Evolutionary conservation across 2,329 filamentous ascomycete species (phyloP).

Genomic region (Arthrobotrys musiformis): DNA sequence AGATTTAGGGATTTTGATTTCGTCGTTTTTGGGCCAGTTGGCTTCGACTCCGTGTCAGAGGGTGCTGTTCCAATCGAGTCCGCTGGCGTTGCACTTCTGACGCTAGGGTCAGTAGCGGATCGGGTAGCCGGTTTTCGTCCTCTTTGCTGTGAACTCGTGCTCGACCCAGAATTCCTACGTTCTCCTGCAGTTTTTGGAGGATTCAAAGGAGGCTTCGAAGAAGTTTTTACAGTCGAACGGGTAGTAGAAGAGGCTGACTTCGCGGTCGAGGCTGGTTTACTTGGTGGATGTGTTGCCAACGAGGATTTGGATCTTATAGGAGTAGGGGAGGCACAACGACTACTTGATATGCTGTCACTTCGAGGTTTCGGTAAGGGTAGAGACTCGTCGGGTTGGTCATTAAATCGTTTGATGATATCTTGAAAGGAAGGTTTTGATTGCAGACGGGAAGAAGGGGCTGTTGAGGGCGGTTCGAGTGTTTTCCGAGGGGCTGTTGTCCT

Average conservation of each 20-base stretch:
- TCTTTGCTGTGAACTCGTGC: constrained; percentile 40
- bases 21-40: constrained; percentile 33
- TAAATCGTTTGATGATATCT: constrained; percentile 53
- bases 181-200: constrained; percentile 26
- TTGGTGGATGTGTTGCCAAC: constrained; percentile 45
- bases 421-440: constrained; percentile 52
- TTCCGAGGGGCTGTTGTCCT: constrained; percentile 41
- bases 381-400: constrained; percentile 49
- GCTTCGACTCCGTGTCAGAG: constrained; percentile 45
- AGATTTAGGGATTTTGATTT: constrained; percentile 30
- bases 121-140: constrained; percentile 28
- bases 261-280: constrained; percentile 16
- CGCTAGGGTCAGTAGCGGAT: constrained; percentile 40
- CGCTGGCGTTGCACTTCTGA: constrained; percentile 43
- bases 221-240: constrained; percentile 11
- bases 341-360: constrained; percentile 49
- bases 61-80: constrained; percentile 41
- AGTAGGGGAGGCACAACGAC: constrained; percentile 48
- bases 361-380: constrained; percentile 46
- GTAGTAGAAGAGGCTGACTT: constrained; percentile 22
- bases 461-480: constrained; percentile 38
- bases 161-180: constrained; percentile 47
- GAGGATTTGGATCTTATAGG: constrained; percentile 51
- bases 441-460: constrained; percentile 27
- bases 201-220: constrained; percentile 19